A percentile compares a stretch with the other conserved stretches of the same genome.
Conservation (phyloP, 495 filamentous ascomycete species). For the Penicillium desertorum region DNA sequence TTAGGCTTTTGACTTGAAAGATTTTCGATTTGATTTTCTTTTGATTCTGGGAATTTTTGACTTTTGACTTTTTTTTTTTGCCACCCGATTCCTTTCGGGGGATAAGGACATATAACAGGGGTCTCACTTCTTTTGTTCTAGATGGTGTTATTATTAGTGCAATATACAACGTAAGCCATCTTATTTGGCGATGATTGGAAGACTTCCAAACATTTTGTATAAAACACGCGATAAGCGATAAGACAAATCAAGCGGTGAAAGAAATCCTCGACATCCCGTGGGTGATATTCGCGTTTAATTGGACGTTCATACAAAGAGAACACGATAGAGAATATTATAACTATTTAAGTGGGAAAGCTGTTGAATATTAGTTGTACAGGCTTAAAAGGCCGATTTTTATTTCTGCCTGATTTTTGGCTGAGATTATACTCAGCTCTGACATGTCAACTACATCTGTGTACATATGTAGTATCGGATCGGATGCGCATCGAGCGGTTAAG, state of each 20-base stretch:
- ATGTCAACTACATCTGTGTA: not conserved
- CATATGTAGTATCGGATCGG: not conserved
- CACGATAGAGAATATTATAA: not conserved
- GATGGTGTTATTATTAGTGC: not conserved
- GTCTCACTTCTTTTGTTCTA: not conserved
- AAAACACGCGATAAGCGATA: conserved; percentile 27
- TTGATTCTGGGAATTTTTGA: not conserved
- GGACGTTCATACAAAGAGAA: not conserved
- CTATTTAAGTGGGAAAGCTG: not conserved
- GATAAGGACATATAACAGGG: conserved; percentile 19
- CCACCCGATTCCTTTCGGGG: conserved; percentile 25
- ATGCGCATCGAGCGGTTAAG: not conserved
- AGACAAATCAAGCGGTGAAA: conserved; percentile 22
- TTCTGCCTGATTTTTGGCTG: not conserved
- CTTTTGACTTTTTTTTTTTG: conserved; percentile 16
- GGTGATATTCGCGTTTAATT: not conserved
- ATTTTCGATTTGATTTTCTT: not conserved
- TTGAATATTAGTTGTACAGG: not conserved
- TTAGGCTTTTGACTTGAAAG: too few species aligned
- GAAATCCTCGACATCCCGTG: conserved; percentile 1
- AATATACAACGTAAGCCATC: not conserved
- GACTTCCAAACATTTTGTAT: not conserved
- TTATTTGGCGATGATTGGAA: not conserved
- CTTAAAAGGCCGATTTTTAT: not conserved
- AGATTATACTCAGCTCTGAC: not conserved